Base-by-base conservation (phyloP, 1,284 basidiomycete genomes). In the Peniophora sp. region DNA sequence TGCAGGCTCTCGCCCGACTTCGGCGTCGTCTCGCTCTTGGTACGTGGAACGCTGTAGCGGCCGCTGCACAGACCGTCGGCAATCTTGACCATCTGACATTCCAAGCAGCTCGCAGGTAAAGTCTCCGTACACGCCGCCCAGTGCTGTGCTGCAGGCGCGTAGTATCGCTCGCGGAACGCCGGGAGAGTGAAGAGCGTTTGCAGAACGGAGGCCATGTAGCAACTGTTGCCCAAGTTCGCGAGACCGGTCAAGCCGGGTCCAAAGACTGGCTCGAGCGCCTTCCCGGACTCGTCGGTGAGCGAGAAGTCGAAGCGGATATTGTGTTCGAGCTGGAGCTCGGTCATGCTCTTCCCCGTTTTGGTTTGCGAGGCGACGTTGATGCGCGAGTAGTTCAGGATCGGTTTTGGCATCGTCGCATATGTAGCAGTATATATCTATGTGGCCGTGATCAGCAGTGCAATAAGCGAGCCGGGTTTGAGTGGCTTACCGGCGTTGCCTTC, bases 291-390 rank as follows among this genome's bases (percentile, higher is more conserved):
- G n/a, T 81, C 83, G 0, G 88, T 93, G 62, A 99, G 82, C 3
- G 88, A 92, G 65, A 99, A 98, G 66, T 98, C 95, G 63, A 94
- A 98, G 51, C 83, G 86, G 49, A 97, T 73, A 62, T 99, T 99
- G 61, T 98, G 94, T 64, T 97, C 95, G 60, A 98, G 88, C 88
- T 98, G 92, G 51, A 99, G 73, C 64, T 99, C 96, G 0, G 95
- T 97, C 87, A 97, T 93, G 49, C 85, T 93, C 71, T 97, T 98
- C 64, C 97, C 94, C 0, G 95, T 99, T 71, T 99, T 99, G 23
- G 73, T 85, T 62, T 92, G 86, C 0, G 79, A 79, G 44, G 81
- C 73, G 1, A 97, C 83, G 54, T 92, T 87, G 66, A 99, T 96
- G 1, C 92, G 77, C 65, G 2, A 98, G 77, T 3, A 99, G 71